Evolutionary conservation across 2,329 filamentous ascomycete genomes (phyloP), one percentile per base, ranked within the genome.

Genomic region (Aspergillus transmontanensis): DNA sequence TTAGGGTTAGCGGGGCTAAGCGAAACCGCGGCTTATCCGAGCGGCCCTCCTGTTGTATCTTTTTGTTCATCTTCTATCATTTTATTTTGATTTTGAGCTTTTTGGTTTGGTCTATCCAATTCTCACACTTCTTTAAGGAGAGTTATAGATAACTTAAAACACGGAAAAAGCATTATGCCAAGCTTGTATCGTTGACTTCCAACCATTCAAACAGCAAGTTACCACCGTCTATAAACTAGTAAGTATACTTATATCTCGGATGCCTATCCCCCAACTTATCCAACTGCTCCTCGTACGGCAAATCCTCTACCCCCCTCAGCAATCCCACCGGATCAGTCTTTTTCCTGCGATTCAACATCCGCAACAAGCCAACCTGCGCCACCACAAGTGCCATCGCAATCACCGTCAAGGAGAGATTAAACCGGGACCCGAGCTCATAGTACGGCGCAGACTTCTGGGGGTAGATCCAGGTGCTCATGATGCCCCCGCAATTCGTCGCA

Each of bases 401-500:
- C 16, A 51, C 63, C 36, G 61, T 45, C 2, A 65, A 32, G 2
- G 65, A 46, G 4, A 65, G 34, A 57, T 65, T 65, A 16, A 65
- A 59, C 34, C 60, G 41, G 7, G 60, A 56, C 0, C 64, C 62
- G 1, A 66, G 50, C 14, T 50, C 21, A 36, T 58, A 65, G 28
- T 63, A 61, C 26, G 60, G 65, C 30, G 63, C 63, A 9, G 63
- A 65, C 14, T 56, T 61, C 46, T 60, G 51, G 2, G 63, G 63
- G 34, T 67, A 65, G 21, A 67, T 58, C 65, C 63, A 67, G 0
- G 65, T 63, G 26, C 58, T 65, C 51, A 67, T 46, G 23, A 67
- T 54, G 0, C 65, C 65, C 1, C 59, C 65, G 2, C 55, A 54
- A 48, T 59, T 65, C 6, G 61, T 64, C 4, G 48, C 39, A 10